Base-by-base conservation (phyloP, 345 rosid genomes). In the Nephelium lappaceum region DNA sequence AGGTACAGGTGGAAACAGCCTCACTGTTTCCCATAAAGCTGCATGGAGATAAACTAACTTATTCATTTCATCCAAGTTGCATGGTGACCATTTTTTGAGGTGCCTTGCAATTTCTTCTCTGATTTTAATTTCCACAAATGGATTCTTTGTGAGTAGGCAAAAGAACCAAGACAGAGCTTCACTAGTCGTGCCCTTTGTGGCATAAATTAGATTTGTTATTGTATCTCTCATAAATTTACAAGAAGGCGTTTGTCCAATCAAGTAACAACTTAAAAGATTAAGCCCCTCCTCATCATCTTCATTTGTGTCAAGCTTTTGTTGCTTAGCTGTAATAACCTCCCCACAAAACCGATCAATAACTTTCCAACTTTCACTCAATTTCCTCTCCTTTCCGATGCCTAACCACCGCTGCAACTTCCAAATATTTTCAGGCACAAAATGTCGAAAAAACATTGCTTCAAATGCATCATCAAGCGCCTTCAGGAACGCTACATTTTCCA, bases 341-440 rank as follows among this genome's bases (percentile, higher is more conserved):
- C n/a, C 60, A 1, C 74, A 10, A 36, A 71, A 31, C 16, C n/a
- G 43, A 7, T 81, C 81, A 0, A 84, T 12, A 8, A 24, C 31
- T 8, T 38, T 23, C 81, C 70, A 70, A 1, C 80, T 77, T 6
- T 75, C 53, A 0, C 31, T 71, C 19, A 76, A 5, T 57, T 23
- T 75, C 67, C 69, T 85, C 78, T 82, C 80, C 11, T 36, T 53
- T 7, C 87, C 80, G 6, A 80, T 42, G 12, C 53, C 58, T 9
- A 80, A 62, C 83, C 70, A 75, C 16, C 71, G 77, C 9, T 69
- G 83, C 38, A 78, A 2, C 65, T 72, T 80, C 82, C 84, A 80
- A 1, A 79, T 15, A 64, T 68, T n/a, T 5, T 16, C 51, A 0
- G 80, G 85, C 43, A 79, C 6, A 6, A 81, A 4, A 45, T 65